These are phyloP conservation scores for Aureobasidium pullulans DNA, from an alignment of 2,329 filamentous ascomycete species.

Conservation along the genomic window DNA sequence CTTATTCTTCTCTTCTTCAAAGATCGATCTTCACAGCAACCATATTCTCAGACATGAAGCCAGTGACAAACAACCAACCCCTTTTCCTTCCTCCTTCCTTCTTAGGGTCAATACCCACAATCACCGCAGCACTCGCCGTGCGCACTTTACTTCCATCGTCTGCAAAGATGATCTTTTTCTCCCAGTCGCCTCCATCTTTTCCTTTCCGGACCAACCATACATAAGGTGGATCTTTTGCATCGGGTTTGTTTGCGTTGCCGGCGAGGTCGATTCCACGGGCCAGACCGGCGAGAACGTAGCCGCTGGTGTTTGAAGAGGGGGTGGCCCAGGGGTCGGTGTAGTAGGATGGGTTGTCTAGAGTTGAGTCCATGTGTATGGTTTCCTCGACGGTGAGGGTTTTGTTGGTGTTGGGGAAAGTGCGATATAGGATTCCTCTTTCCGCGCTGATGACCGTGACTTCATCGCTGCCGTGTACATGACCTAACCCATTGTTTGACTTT, in stretches of 20 bases:
- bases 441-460: slow-evolving; percentile 34
- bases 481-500: slow-evolving; percentile 52
- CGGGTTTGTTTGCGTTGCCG: slow-evolving; percentile 29
- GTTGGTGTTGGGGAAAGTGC: slow-evolving; percentile 22
- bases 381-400: slow-evolving; percentile 36
- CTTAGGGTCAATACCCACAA: slow-evolving; percentile 46
- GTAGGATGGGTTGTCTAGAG: slow-evolving; percentile 53
- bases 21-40: slow-evolving; percentile 49
- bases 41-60: slow-evolving; percentile 44
- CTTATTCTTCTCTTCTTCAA: background rate
- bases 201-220: slow-evolving; percentile 36
- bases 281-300: slow-evolving; percentile 47
- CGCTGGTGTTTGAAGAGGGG: slow-evolving; percentile 42
- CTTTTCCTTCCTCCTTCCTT: slow-evolving; percentile 37
- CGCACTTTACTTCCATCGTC: slow-evolving; percentile 49
- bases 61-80: slow-evolving; percentile 53
- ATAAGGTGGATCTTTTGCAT: slow-evolving; percentile 36
- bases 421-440: slow-evolving; percentile 40
- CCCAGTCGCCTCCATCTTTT: slow-evolving; percentile 27
- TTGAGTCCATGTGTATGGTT: slow-evolving; percentile 36
- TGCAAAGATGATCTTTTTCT: slow-evolving; percentile 46
- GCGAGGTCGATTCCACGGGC: slow-evolving; percentile 34
- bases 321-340: slow-evolving; percentile 48
- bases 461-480: slow-evolving; percentile 28
- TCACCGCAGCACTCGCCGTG: slow-evolving; percentile 43